A percentile compares a stretch with the other conserved stretches of the same genome.
phyloP scores from a whole-genome alignment of 2,329 filamentous ascomycete genomes.

The Colletotrichum truncatum region DNA sequence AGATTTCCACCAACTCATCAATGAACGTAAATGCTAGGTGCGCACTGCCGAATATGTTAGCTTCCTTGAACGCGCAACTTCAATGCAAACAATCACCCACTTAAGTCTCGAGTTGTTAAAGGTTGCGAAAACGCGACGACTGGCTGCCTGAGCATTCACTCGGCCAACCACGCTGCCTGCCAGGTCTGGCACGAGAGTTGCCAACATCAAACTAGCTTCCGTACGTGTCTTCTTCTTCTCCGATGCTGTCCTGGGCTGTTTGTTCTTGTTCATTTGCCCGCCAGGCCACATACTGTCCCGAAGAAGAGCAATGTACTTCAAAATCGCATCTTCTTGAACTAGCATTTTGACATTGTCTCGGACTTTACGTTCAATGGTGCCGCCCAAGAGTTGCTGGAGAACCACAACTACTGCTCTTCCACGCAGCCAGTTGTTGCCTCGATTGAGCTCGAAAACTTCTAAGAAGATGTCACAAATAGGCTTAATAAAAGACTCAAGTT shows the following conservation, averaged over 20 bases:
- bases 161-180: constrained; percentile 93
- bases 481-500: constrained; percentile 95
- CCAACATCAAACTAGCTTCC: constrained; percentile 89
- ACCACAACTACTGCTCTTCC: constrained; percentile 96
- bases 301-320: constrained; percentile 79
- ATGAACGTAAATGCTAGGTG: constrained; percentile 77
- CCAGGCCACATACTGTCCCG: constrained; percentile 84
- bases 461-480: constrained; percentile 98
- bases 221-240: constrained; percentile 85
- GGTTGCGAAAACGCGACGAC: constrained; percentile 87
- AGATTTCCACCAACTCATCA: constrained; percentile 73
- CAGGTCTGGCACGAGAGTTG: constrained; percentile 88
- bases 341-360: constrained; percentile 82
- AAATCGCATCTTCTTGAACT: constrained; percentile 79
- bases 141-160: constrained; percentile 89
- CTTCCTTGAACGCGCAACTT: constrained; percentile 33
- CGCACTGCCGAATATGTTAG: constrained; percentile 51
- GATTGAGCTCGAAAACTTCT: constrained; percentile 93
- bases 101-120: constrained; percentile 92
- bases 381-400: constrained; percentile 92
- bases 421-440: constrained; percentile 96
- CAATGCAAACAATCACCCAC: constrained; percentile 59
- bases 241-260: constrained; percentile 66
- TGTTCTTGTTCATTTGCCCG: constrained; percentile 62
- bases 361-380: constrained; percentile 95